Base-by-base conservation (phyloP, 2,329 filamentous ascomycete species). In the Nectriaceae sp. region DNA sequence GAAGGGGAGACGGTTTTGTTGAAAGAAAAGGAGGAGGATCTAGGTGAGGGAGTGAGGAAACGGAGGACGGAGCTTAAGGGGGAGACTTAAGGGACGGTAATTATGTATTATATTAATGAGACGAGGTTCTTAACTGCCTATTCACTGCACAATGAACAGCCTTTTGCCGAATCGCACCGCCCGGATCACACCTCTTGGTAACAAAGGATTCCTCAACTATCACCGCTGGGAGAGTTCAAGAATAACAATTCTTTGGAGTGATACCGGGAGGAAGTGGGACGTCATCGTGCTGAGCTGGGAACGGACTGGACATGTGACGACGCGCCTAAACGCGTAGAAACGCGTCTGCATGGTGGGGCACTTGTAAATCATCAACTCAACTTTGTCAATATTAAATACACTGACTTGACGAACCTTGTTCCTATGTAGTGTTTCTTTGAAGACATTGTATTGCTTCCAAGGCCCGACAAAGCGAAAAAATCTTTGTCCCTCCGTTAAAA, bases 1-100 rank as follows among this genome's bases (percentile, higher is more conserved):
- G 46, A 55, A 8, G 56, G 57, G 2, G 55, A 65, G 24, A 56
- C 55, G 5, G 53, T 64, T 11, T 33, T 68, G 20, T 39, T 70
- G 3, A 38, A 53, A 21, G 50, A 55, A 6, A 64, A 62, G 18
- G 53, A 55, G 3, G 47, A 55, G 2, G 56, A 44, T 5, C 40
- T 18, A 4, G 49, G 56, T 16, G 56, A 55, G 8, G 36, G 42
- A 2, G 52, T 66, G 16, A 65, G 67, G 31, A 66, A 62, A 50
- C 53, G 68, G 33, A 60, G 46, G 11, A 44, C 48, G 3, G 53
- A 61, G 22, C 15, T 39, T 0, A 53, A 46, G 16, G 36, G 47
- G 18, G 49, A 33, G 22, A 52, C 53, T 29, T 48, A 33, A 45
- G 47, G 26, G 26, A 4, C n/a, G 29, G 18, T 15, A 31, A 5